Evolutionary conservation across 2,329 filamentous ascomycete genomes (phyloP), one percentile per base, ranked within the genome.

Genomic region (Talaromyces pinophilus): DNA sequence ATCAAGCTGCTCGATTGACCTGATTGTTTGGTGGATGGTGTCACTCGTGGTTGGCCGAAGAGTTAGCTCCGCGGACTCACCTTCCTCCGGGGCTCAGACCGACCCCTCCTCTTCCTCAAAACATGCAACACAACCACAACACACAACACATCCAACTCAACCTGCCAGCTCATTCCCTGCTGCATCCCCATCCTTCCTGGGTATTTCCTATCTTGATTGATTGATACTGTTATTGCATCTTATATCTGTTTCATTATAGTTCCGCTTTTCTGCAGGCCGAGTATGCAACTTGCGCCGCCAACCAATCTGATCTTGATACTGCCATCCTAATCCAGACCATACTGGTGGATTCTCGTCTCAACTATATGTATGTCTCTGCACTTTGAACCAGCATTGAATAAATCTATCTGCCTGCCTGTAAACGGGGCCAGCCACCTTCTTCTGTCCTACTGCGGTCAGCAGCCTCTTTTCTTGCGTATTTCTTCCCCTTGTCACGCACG

Each of bases 81-180:
- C 28, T 38, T 63, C 30, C 42, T 50, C 40, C 59, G 59, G 19
- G 30, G 30, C 54, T 59, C 25, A 15, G 40, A 44, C 50, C 50
- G 25, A 63, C 62, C 50, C 55, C 59, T 50, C 62, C 54, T 52
- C 44, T 38, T 48, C 38, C 54, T 54, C 5, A 22, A 13, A 38
- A 38, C 30, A 57, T 57, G 28, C 52, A 38, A 57, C 52, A 54
- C 50, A 54, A 54, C 50, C 33, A 35, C 33, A 35, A 35, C 33
- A 35, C 33, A 35, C 33, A 35, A 33, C 30, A 62, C 59, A 48
- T 25, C 59, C 44, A 52, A n/a, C 59, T 28, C n/a, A 38, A 57
- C 19, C 46, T 70, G 69, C 67, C 71, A 74, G 65, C 70, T 55
- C 70, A 73, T 65, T 52, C 63, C 52, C 44, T 61, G 44, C 44